Conservation (phyloP, 2,329 filamentous ascomycete species). For the Claviceps pusilla region DNA sequence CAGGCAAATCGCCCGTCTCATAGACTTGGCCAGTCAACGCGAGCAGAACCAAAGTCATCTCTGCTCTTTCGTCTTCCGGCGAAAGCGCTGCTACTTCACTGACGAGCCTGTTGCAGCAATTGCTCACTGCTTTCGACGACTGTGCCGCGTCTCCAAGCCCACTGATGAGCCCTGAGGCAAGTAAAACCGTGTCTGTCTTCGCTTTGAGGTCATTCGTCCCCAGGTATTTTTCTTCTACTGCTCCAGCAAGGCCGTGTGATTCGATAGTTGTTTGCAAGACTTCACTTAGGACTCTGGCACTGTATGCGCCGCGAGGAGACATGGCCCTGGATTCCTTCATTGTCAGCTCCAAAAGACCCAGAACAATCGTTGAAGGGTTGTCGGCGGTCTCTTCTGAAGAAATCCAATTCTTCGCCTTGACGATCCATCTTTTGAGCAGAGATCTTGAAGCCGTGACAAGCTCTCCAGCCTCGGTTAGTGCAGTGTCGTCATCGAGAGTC, state of each 20-base stretch:
- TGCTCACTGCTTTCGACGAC: constrained; percentile 33
- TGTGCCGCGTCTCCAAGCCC: constrained; percentile 37
- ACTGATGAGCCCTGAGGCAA: constrained; percentile 33
- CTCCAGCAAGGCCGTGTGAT: constrained; percentile 28
- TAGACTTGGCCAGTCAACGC: constrained; percentile 39
- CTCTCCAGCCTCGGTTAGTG: constrained; percentile 25
- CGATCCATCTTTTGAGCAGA: constrained; percentile 20
- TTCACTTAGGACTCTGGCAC: constrained; percentile 34
- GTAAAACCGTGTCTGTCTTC: constrained; percentile 30
- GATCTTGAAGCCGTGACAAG: constrained; percentile 27
- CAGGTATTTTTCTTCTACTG: constrained; percentile 32
- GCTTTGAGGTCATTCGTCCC: constrained; percentile 32
- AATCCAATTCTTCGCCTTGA: constrained; percentile 23
- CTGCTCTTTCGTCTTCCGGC: constrained; percentile 27
- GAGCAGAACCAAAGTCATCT: constrained; percentile 36
- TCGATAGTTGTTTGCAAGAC: constrained; percentile 33
- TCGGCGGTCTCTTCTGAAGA: constrained; percentile 14
- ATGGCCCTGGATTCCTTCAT: constrained; percentile 26
- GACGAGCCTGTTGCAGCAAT: constrained; percentile 43
- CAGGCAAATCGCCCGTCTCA: constrained; percentile 35
- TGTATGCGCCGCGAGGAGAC: constrained; percentile 34
- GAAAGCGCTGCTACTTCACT: constrained; percentile 42
- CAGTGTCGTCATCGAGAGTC: constrained; percentile 21
- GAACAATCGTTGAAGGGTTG: constrained; percentile 22
- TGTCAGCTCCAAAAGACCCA: constrained; percentile 29